Conservation (phyloP, 2,329 filamentous ascomycete species). For the Botrytis paeoniae region DNA sequence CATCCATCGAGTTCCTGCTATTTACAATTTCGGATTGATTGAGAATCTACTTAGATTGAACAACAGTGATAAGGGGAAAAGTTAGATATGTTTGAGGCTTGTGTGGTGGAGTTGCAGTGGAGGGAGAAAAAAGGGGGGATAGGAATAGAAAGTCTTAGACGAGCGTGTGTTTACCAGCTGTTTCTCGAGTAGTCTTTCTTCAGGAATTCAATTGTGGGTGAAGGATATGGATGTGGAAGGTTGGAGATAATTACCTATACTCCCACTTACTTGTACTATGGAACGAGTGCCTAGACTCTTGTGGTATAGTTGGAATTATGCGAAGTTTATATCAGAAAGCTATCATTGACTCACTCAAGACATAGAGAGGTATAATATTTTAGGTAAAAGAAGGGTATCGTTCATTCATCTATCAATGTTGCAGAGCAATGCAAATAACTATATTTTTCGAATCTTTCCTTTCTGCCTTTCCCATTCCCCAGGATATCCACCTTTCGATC, state of each 20-base stretch:
- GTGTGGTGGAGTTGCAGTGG: background rate
- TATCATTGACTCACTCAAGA: background rate
- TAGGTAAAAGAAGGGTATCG: background rate
- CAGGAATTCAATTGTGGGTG: background rate
- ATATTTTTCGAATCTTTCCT: background rate
- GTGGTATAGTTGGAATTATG: background rate
- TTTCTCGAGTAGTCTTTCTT: background rate
- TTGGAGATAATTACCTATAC: background rate
- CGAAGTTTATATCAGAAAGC: background rate
- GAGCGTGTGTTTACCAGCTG: background rate
- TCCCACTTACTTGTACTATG: background rate
- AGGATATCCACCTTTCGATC: background rate
- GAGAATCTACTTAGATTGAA: background rate
- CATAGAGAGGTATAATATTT: background rate
- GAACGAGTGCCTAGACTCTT: background rate
- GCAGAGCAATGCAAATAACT: conserved; percentile 1
- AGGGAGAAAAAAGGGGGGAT: background rate
- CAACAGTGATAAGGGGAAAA: rapidly evolving
- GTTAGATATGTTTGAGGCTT: background rate
- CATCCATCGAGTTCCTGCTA: no score
- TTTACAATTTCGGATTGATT: background rate
- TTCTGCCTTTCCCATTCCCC: background rate
- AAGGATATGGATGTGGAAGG: rapidly evolving
- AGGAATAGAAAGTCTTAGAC: background rate
- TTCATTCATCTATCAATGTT: conserved; percentile 6